Conservation (phyloP, 2,329 filamentous ascomycete species). For the Ophiostoma sp. region DNA sequence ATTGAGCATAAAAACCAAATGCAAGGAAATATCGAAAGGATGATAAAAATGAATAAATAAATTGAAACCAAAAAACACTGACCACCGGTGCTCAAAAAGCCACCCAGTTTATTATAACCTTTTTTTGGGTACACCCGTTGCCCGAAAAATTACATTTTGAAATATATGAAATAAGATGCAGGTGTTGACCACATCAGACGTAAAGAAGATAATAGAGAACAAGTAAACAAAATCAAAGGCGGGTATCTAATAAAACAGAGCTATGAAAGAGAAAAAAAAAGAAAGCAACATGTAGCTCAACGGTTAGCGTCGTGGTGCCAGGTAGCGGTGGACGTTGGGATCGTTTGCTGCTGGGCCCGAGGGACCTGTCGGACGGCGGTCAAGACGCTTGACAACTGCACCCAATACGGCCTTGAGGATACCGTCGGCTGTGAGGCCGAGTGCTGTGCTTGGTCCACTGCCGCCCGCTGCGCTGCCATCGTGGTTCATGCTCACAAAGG, state of each 20-base stretch:
- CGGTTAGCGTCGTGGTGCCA: background rate
- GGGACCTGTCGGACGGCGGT: conserved; percentile 19
- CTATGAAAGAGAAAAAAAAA: background rate
- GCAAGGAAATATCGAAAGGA: background rate
- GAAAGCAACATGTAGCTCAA: background rate
- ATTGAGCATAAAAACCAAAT: background rate
- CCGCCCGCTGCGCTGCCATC: background rate
- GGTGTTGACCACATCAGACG: background rate
- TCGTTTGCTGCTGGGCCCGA: background rate
- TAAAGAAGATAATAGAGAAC: background rate
- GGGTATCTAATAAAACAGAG: conserved; percentile 8
- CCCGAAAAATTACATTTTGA: background rate
- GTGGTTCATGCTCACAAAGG: conserved; percentile 34
- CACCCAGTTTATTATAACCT: background rate
- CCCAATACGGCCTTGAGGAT: conserved; percentile 84
- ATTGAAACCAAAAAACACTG: background rate
- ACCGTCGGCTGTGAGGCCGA: conserved; percentile 62
- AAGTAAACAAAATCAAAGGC: background rate
- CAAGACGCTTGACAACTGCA: conserved; percentile 57
- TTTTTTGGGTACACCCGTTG: background rate
- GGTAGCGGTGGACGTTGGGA: background rate
- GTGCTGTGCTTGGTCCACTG: conserved; percentile 40
- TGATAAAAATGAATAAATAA: background rate
- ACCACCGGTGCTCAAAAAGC: background rate
- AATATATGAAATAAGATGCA: background rate